These are phyloP conservation scores for Conticribra guillardii DNA, from an alignment of 108 stramenopile species.

Conservation along the genomic window DNA sequence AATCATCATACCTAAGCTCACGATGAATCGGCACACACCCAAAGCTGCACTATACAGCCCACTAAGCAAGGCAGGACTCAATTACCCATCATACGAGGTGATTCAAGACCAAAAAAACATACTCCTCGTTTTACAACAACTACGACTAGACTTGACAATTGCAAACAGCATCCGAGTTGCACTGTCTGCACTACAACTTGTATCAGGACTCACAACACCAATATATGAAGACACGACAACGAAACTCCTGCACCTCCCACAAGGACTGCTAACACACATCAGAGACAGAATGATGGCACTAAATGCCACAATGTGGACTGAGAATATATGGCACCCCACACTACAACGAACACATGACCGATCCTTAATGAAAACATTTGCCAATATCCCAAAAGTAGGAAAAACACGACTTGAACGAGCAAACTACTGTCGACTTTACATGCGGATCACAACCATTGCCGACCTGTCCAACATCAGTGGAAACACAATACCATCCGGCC, in stretches of 20 bases:
- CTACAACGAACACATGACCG: slow-evolving; percentile 6
- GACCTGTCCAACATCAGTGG: no score
- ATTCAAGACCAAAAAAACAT: no score
- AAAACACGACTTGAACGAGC: no score
- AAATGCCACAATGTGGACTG: slow-evolving; percentile 1
- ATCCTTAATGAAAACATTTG: no score
- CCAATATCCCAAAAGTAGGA: no score
- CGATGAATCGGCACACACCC: neutral
- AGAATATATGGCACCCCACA: slow-evolving; percentile 9
- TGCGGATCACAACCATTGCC: no score
- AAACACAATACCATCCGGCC: no score
- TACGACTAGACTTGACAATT: neutral
- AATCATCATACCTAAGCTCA: neutral
- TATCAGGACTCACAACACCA: slow-evolving; percentile 2
- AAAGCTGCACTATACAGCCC: neutral
- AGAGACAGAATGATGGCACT: neutral
- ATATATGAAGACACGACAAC: neutral
- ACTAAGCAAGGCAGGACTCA: slow-evolving; percentile 2
- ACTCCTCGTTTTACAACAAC: neutral
- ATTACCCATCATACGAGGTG: neutral
- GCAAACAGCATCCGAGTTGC: neutral
- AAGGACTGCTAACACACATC: neutral
- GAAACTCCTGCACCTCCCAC: neutral
- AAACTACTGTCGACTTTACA: no score
- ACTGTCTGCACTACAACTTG: slow-evolving; percentile 1